phyloP scores from a whole-genome alignment of 495 filamentous ascomycete species.

The Penicillium silybi region DNA sequence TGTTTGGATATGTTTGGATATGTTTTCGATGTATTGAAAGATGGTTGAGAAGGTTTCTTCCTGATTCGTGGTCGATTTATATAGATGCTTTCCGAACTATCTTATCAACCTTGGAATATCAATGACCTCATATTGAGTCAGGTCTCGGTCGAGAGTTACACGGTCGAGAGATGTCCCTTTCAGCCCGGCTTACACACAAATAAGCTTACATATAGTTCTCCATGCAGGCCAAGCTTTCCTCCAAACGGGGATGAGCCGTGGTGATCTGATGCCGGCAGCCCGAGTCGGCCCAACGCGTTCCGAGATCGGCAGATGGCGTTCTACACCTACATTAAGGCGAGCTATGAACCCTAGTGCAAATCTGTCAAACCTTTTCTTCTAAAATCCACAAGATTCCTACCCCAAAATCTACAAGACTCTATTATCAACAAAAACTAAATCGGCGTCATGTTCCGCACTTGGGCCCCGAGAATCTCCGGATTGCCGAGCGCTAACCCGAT shows the following conservation, averaged over 20 bases:
- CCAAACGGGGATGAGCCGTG: neutral
- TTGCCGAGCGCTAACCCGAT: constrained; percentile 18
- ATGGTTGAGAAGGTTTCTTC: neutral
- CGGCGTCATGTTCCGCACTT: constrained; percentile 7
- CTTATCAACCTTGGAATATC: too few species aligned
- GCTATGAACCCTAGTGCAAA: neutral
- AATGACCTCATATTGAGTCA: constrained; percentile 36
- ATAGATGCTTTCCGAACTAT: neutral
- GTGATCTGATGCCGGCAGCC: neutral
- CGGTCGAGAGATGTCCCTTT: neutral
- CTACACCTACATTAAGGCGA: neutral
- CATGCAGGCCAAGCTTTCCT: neutral
- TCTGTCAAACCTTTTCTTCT: neutral
- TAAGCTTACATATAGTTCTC: neutral
- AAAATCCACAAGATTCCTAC: too few species aligned
- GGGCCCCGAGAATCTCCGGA: constrained; percentile 16
- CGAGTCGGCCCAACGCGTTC: neutral
- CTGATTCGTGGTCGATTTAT: neutral
- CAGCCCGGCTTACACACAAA: neutral
- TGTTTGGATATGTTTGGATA: neutral
- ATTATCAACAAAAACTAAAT: neutral
- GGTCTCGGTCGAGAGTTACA: constrained; percentile 13
- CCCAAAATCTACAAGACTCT: neutral
- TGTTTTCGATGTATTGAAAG: neutral
- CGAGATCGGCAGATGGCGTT: neutral